Percentiles rank a stretch among this genome's conserved stretches.
phyloP scores from a whole-genome alignment of 2,329 filamentous ascomycete species.

The Microsporum ferrugineum region DNA sequence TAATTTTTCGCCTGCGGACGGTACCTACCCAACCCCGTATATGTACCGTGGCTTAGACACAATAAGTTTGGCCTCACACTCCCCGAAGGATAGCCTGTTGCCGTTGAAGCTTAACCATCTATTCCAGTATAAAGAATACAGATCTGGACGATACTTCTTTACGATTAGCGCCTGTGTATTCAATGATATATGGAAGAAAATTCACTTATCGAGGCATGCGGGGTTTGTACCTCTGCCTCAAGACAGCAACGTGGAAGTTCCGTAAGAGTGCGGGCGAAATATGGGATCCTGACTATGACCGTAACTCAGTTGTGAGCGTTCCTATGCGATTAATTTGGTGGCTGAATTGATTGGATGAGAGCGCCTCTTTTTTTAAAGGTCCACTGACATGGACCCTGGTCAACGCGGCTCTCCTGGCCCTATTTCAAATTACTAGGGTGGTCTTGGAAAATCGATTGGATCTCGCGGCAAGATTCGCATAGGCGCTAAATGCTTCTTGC shows the following conservation, averaged over 20 bases:
- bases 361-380: neutral
- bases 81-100: neutral
- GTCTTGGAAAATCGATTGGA: slow-evolving; percentile 28
- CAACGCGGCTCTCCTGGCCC: slow-evolving; percentile 17
- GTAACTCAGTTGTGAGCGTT: neutral
- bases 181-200: neutral
- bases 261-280: neutral
- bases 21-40: neutral
- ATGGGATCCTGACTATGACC: neutral
- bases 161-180: neutral
- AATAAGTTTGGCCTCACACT: neutral
- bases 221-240: neutral
- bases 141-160: neutral
- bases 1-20: neutral
- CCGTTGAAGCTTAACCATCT: neutral
- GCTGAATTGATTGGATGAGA: slow-evolving; percentile 31
- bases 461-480: slow-evolving; percentile 26
- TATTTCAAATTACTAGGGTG: slow-evolving; percentile 19
- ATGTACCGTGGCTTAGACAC: slow-evolving; percentile 1
- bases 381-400: slow-evolving; percentile 14
- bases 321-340: slow-evolving; percentile 18
- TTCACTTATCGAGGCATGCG: neutral
- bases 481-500: slow-evolving; percentile 22
- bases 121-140: neutral
- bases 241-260: neutral